Base-by-base conservation (phyloP, 208 protist species). In the Tritrichomonas musculus region DNA sequence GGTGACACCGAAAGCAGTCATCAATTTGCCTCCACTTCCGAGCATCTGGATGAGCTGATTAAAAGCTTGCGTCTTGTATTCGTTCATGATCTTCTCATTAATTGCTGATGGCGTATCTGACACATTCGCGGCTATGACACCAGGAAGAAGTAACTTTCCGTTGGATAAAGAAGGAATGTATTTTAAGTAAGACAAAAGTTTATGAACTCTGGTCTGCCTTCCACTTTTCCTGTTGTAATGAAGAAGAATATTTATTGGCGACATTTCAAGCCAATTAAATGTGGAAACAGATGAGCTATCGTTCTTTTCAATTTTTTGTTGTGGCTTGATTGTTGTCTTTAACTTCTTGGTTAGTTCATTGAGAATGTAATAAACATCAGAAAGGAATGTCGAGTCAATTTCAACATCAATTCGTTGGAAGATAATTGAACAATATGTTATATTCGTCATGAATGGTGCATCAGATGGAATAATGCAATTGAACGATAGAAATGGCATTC, bases 361-460 rank as follows among this genome's bases (percentile, higher is more conserved):
- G 1, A 88, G 39, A 14, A 11, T 57, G 22, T 88, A 53, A 47
- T 50, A 88, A 53, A 88, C 1, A 57, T 88, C 77, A 13, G 77
- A 44, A 20, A 88, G 14, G 41, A 88, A 88, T 39, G 41, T 36
- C 0, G 47, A 53, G 39, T 88, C 77, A 57, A 88, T 2, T 8
- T 88, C 47, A 53, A 47, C 77, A 57, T 88, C 77, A 39, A 88
- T 88, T 88, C 77, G 33, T n/a, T 88, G 47, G 3, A 88, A 27
- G n/a, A 27, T 39, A 47, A 88, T 57, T 53, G 41, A 53, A 8
- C 20, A 39, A 30, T 88, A 88, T 2, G 25, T 49, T 22, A 88
- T 33, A n/a, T 20, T 88, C 39, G 77, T 57, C 41, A 88, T 57
- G 1, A 82, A 30, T 14, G 39, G 73, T 30, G 8, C 4, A 88